Base-by-base conservation (phyloP, 805 yeast genomes). In the Kuraishia piskuri region DNA sequence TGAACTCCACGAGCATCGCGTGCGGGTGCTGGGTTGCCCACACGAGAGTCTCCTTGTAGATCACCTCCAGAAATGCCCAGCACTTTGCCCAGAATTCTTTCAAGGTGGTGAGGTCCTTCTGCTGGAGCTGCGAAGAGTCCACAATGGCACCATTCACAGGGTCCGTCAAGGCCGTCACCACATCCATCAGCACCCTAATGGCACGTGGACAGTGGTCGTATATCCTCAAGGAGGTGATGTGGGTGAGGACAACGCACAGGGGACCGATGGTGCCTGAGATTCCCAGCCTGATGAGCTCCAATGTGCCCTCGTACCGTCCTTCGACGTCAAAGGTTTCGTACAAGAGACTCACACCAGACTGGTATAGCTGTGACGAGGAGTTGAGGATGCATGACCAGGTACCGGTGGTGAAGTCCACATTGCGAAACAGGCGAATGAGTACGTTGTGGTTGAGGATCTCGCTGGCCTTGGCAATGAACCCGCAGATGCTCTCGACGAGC, bases 241-340 rank as follows among this genome's bases (percentile, higher is more conserved):
- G 71, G 2, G 69, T 59, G 50, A 87, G 59, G 44, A 78, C 78
- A 2, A 61, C 60, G 53, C 71, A 76, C 23, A 81, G 69, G 0
- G 90, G 80, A 2, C 58, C 59, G 4, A 90, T 59, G 8, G 83
- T 76, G 7, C 69, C 63, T 2, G 67, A 61, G 14, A 84, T 63
- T 53, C 79, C 73, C 8, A 68, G 62, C 9, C 67, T 65, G 23
- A 90, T 67, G 40, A 84, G 63, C 3, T 75, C 76, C 49, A 74
- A 79, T n/a, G 88, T 73, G 37, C 90, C 89, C 65, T 88, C 96
- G 37, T 80, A 68, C 61, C 97, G 77, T 19, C 91, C 96, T 53
- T 81, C 83, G 14, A 84, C 88, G 64, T 90, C 95, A 65, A 80
- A 86, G 0, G 88, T 80, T 58, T 88, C 92, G 60, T 86, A 85